Conservation (phyloP, 139 green algal genomes). For the Coelastrella sp. region DNA sequence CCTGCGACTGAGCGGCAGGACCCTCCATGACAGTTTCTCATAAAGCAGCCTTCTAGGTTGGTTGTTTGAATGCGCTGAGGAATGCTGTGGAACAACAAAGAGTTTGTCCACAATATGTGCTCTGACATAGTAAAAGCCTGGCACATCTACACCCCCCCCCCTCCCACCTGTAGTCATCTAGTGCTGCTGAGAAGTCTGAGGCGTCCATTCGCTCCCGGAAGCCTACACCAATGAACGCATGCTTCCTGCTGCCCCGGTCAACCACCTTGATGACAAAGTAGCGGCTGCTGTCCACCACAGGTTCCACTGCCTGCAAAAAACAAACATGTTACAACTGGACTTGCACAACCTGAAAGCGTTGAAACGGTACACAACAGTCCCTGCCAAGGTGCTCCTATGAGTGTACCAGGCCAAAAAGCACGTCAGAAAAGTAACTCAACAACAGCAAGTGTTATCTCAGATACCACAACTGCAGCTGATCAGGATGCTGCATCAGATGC, state of each 20-base stretch:
- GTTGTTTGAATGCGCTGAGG: no score
- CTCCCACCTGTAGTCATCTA: slow-evolving; percentile 71
- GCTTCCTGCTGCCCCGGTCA: slow-evolving; percentile 61
- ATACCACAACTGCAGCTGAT: no score
- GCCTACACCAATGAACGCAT: slow-evolving; percentile 82
- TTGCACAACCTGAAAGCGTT: not conserved
- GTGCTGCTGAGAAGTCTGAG: slow-evolving; percentile 74
- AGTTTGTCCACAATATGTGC: not conserved
- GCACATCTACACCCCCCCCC: not conserved
- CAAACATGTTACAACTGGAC: not conserved
- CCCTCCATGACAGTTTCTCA: no score
- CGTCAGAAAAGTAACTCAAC: not conserved
- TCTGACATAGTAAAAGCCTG: not conserved
- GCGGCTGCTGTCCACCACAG: slow-evolving; percentile 76
- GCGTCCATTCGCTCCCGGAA: slow-evolving; percentile 77
- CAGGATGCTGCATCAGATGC: no score
- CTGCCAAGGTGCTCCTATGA: not conserved
- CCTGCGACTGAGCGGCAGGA: not conserved
- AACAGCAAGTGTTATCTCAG: no score
- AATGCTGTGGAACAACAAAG: not conserved
- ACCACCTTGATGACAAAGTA: slow-evolving; percentile 76
- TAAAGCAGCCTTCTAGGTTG: no score
- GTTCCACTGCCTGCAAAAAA: slow-evolving; percentile 70
- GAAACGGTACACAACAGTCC: no score
- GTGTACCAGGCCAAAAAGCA: no score